phyloP scores from a whole-genome alignment of 2,329 filamentous ascomycete genomes.

The Colletotrichum theobromicola region DNA sequence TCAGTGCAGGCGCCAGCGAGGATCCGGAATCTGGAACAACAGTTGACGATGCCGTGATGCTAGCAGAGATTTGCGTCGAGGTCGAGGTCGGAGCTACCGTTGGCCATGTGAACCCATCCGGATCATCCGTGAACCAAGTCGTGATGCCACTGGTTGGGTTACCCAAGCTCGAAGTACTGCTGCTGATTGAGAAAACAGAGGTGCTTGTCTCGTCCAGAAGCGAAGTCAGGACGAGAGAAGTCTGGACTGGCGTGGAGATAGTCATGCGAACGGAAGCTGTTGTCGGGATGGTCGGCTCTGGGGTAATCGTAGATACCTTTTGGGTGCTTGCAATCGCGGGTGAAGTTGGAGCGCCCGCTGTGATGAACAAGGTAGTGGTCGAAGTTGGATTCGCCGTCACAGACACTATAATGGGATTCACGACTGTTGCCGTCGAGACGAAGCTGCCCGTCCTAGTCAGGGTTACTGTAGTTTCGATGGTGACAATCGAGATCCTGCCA shows the following conservation, averaged over 20 bases:
- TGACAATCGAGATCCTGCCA: background rate
- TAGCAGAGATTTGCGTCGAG: background rate
- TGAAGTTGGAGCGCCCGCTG: background rate
- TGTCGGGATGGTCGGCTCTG: background rate
- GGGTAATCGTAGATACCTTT: background rate
- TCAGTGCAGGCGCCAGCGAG: conserved; percentile 16
- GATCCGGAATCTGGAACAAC: background rate
- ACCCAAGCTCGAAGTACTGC: background rate
- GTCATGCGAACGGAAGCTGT: background rate
- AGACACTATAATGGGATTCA: conserved; percentile 19
- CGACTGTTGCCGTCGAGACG: conserved; percentile 5
- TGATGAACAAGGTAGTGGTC: conserved; percentile 15
- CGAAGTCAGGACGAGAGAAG: background rate
- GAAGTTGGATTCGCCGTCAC: conserved; percentile 15
- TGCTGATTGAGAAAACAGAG: background rate
- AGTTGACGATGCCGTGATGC: background rate
- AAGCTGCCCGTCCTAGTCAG: background rate
- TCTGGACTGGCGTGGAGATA: background rate
- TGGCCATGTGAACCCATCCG: background rate
- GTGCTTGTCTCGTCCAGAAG: background rate
- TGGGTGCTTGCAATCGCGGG: background rate
- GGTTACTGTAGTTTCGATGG: conserved; percentile 13
- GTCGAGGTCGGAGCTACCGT: background rate
- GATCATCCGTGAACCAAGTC: background rate
- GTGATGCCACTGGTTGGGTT: background rate